Conservation (phyloP, 306 rosid genomes). For the Cicer cuneatum region DNA sequence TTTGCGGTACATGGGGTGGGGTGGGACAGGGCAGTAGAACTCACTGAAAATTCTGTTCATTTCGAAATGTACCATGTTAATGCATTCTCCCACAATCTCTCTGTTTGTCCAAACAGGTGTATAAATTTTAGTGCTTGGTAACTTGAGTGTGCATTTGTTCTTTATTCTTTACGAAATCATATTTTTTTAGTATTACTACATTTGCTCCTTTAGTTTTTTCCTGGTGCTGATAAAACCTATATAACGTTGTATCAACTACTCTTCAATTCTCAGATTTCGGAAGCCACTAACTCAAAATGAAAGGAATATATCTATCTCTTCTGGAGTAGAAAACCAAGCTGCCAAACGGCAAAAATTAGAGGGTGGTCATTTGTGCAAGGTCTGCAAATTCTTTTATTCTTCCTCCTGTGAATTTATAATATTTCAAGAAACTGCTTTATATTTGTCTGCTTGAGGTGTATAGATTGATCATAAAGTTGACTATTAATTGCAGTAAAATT, state of each 20-base stretch:
- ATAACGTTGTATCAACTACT: conserved; percentile 32
- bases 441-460: conserved; percentile 36
- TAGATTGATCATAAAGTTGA: conserved; percentile 29
- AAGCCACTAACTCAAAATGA: conserved; percentile 60
- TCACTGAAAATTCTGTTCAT: conserved; percentile 17
- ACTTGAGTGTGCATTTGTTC: conserved; percentile 21
- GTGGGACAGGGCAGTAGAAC: background rate
- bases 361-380: conserved; percentile 86
- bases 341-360: conserved; percentile 91
- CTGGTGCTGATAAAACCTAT: conserved; percentile 15
- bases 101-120: conserved; percentile 6
- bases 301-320: conserved; percentile 58
- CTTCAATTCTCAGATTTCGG: conserved; percentile 62
- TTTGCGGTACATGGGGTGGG: background rate
- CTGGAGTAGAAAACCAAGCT: conserved; percentile 83
- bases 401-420: conserved; percentile 31
- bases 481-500: conserved; percentile 1
- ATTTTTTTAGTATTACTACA: conserved; percentile 29
- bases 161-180: conserved; percentile 21
- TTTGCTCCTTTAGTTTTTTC: conserved; percentile 15
- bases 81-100: conserved; percentile 12
- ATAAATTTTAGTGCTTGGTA: conserved; percentile 1
- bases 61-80: conserved; percentile 31
- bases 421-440: conserved; percentile 30
- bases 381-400: conserved; percentile 43